Conservation (phyloP, 1,284 basidiomycete species). For the Hypsizygus ulmarius region DNA sequence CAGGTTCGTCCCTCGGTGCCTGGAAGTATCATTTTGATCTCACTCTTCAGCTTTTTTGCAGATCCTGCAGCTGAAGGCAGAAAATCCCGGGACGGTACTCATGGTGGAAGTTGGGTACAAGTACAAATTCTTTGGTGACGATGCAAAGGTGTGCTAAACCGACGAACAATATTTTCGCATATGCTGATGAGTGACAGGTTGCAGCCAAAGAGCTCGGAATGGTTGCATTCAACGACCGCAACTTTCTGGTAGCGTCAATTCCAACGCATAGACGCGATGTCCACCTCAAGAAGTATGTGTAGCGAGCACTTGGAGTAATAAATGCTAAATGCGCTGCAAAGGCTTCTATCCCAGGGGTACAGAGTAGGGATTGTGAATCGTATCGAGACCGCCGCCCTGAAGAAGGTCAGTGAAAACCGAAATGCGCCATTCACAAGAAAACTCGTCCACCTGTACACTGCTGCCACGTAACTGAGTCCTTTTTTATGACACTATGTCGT, state of each 20-base stretch:
- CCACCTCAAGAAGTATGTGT: slow-evolving; percentile 80
- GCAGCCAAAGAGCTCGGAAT: slow-evolving; percentile 85
- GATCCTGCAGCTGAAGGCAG: slow-evolving; percentile 70
- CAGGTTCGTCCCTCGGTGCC: slow-evolving; percentile 48
- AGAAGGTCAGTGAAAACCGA: slow-evolving; percentile 84
- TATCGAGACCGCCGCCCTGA: slow-evolving; percentile 92
- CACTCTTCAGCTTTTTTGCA: slow-evolving; percentile 23
- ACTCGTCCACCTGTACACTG: slow-evolving; percentile 82
- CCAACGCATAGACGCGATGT: slow-evolving; percentile 80
- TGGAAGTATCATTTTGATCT: background rate
- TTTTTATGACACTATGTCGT: background rate
- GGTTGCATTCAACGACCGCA: slow-evolving; percentile 73
- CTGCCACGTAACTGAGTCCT: slow-evolving; percentile 69
- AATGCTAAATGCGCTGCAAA: slow-evolving; percentile 28
- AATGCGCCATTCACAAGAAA: slow-evolving; percentile 82
- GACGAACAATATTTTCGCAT: slow-evolving; percentile 4
- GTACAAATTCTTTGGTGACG: slow-evolving; percentile 86
- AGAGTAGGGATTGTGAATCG: slow-evolving; percentile 94
- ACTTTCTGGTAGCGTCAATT: slow-evolving; percentile 82
- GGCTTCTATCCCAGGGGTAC: slow-evolving; percentile 82
- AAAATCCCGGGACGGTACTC: slow-evolving; percentile 74
- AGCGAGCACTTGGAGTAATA: background rate
- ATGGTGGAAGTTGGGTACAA: slow-evolving; percentile 91
- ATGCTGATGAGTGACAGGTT: slow-evolving; percentile 41
- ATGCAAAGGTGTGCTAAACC: slow-evolving; percentile 63